Evolutionary conservation across 2,329 filamentous ascomycete species (phyloP).

Genomic region (Aspergillus versicolor): DNA sequence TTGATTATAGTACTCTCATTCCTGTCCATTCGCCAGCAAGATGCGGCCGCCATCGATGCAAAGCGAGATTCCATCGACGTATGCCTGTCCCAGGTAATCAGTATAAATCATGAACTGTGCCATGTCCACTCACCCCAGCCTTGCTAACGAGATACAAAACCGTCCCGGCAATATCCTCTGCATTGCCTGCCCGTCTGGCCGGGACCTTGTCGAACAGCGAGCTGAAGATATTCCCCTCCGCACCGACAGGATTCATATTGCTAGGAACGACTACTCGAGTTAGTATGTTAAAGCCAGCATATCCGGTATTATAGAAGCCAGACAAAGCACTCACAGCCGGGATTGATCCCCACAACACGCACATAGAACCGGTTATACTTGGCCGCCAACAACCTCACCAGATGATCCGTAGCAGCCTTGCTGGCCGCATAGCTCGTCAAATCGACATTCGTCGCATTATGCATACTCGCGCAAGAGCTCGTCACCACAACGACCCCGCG

Average conservation of each 20-base stretch:
- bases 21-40: conserved; percentile 1
- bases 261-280: conserved; percentile 40
- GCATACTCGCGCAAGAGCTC: conserved; percentile 54
- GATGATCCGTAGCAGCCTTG: conserved; percentile 55
- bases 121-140: conserved; percentile 35
- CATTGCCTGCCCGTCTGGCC: conserved; percentile 38
- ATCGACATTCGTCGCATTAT: conserved; percentile 54
- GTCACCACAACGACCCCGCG: conserved; percentile 50
- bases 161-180: conserved; percentile 45
- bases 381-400: conserved; percentile 49
- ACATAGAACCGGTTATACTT: conserved; percentile 50
- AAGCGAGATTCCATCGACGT: neutral
- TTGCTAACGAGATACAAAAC: conserved; percentile 44
- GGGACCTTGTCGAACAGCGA: conserved; percentile 43
- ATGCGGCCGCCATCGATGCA: conserved; percentile 2
- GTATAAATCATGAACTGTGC: neutral
- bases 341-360: conserved; percentile 46
- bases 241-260: conserved; percentile 46
- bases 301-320: neutral
- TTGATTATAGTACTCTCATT: neutral
- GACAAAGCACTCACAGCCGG: conserved; percentile 39
- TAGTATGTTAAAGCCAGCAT: too few species aligned
- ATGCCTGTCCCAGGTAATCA: neutral
- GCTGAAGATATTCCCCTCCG: conserved; percentile 43
- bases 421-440: conserved; percentile 53